A percentile compares a stretch with the other conserved stretches of the same genome.
Conservation (phyloP, 2,329 filamentous ascomycete species). For the Fusarium bulbicola region DNA sequence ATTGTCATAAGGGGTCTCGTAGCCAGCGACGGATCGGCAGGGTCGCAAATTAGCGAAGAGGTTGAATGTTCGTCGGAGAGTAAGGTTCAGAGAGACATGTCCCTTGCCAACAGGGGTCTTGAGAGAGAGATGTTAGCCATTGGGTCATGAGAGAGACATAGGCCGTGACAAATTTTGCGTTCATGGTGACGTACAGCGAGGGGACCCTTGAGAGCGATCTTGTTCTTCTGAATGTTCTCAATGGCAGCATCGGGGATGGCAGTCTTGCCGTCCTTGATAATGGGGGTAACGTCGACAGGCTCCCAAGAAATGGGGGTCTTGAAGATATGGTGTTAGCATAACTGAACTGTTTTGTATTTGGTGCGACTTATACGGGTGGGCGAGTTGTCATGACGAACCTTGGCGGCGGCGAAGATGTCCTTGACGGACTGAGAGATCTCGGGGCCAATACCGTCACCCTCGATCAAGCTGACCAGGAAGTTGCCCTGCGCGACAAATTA, state of each 20-base stretch:
- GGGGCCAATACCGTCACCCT: constrained; percentile 98
- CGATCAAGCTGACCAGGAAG: constrained; percentile 95
- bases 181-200: constrained; percentile 75
- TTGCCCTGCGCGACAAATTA: constrained; percentile 72
- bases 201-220: constrained; percentile 97
- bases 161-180: constrained; percentile 14
- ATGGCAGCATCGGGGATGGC: constrained; percentile 94
- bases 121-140: constrained; percentile 25
- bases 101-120: constrained; percentile 97
- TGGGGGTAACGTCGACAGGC: constrained; percentile 93
- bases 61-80: constrained; percentile 98
- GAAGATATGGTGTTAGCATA: constrained; percentile 38
- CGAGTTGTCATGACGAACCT: constrained; percentile 65
- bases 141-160: not conserved
- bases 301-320: constrained; percentile 96
- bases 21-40: constrained; percentile 95
- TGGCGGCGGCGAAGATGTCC: constrained; percentile 96
- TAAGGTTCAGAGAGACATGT: constrained; percentile 98
- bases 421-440: constrained; percentile 98
- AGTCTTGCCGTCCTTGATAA: constrained; percentile 93
- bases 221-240: constrained; percentile 92
- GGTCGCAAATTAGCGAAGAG: constrained; percentile 99
- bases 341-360: not conserved
- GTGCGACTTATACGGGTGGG: not conserved
- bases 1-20: constrained; percentile 97